phyloP scores from a whole-genome alignment of 1,284 basidiomycete genomes.

The Cronartium quercuum region DNA sequence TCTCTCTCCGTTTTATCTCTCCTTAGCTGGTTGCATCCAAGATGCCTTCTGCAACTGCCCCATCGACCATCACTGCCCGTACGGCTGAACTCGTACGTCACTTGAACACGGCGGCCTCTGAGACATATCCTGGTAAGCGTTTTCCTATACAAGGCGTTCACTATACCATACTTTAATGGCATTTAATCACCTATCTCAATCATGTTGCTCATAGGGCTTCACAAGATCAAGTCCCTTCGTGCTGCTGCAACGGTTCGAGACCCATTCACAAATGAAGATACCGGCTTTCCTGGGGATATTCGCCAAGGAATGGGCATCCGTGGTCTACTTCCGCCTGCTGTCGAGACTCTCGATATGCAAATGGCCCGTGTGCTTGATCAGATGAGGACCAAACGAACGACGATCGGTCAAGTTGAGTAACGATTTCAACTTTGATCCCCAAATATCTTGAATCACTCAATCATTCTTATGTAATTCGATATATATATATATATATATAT shows the following conservation, averaged over 20 bases:
- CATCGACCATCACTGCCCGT: constrained; percentile 34
- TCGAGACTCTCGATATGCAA: constrained; percentile 33
- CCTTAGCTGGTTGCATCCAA: background rate
- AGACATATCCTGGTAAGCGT: constrained; percentile 29
- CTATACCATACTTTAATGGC: background rate
- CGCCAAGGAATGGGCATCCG: constrained; percentile 37
- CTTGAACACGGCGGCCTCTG: constrained; percentile 16
- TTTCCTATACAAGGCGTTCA: background rate
- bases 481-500: no score
- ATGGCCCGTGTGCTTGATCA: constrained; percentile 38
- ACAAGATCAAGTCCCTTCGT: constrained; percentile 26
- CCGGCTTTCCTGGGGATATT: constrained; percentile 29
- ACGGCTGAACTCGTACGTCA: constrained; percentile 35
- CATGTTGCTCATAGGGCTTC: constrained; percentile 7
- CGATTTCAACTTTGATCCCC: background rate
- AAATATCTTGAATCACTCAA: background rate
- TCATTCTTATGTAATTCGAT: no score
- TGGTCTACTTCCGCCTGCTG: constrained; percentile 27
- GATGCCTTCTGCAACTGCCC: constrained; percentile 37
- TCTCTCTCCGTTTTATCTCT: no score
- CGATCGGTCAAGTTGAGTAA: constrained; percentile 35
- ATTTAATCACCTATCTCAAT: background rate
- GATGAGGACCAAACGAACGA: constrained; percentile 36
- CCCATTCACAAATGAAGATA: constrained; percentile 38
- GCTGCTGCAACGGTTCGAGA: constrained; percentile 36